phyloP scores from a whole-genome alignment of 2,329 filamentous ascomycete species.

The Curvularia lunata region DNA sequence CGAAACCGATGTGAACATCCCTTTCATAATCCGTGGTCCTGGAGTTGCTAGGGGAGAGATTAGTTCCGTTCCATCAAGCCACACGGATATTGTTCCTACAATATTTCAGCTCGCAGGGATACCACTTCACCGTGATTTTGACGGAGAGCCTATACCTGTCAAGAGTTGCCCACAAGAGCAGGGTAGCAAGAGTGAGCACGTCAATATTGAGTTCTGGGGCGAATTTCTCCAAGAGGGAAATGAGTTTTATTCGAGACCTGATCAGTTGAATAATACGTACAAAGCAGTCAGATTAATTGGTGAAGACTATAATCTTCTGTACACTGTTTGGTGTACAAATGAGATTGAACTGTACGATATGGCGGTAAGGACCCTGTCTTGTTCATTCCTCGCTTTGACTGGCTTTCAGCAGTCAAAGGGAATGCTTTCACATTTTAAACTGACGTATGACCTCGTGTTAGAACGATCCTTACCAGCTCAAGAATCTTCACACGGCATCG shows the following conservation, averaged over 20 bases:
- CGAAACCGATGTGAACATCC: slow-evolving; percentile 53
- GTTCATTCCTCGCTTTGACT: too few relatives aligned
- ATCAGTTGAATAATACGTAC: slow-evolving; percentile 62
- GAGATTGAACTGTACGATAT: slow-evolving; percentile 72
- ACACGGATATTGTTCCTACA: slow-evolving; percentile 53
- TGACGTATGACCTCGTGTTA: slow-evolving; percentile 21
- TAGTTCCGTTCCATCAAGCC: slow-evolving; percentile 38
- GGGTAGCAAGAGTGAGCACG: slow-evolving; percentile 42
- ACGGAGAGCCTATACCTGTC: slow-evolving; percentile 48
- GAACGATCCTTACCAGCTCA: slow-evolving; percentile 43
- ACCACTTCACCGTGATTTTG: slow-evolving; percentile 43
- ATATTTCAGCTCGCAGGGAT: slow-evolving; percentile 45
- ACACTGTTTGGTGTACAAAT: slow-evolving; percentile 73
- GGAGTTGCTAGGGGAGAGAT: slow-evolving; percentile 37
- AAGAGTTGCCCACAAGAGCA: slow-evolving; percentile 16
- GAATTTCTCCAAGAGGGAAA: slow-evolving; percentile 36
- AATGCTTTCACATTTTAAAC: too few relatives aligned
- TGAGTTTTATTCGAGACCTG: slow-evolving; percentile 14
- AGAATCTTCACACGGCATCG: too few relatives aligned
- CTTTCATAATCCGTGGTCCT: slow-evolving; percentile 51
- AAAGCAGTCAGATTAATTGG: slow-evolving; percentile 64
- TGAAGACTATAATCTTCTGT: slow-evolving; percentile 65
- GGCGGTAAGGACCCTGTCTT: too few relatives aligned
- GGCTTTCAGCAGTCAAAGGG: too few relatives aligned
- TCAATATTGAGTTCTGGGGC: slow-evolving; percentile 54